Evolutionary conservation across 345 rosid genomes (phyloP).

Genomic region (Fremontodendron californicum): DNA sequence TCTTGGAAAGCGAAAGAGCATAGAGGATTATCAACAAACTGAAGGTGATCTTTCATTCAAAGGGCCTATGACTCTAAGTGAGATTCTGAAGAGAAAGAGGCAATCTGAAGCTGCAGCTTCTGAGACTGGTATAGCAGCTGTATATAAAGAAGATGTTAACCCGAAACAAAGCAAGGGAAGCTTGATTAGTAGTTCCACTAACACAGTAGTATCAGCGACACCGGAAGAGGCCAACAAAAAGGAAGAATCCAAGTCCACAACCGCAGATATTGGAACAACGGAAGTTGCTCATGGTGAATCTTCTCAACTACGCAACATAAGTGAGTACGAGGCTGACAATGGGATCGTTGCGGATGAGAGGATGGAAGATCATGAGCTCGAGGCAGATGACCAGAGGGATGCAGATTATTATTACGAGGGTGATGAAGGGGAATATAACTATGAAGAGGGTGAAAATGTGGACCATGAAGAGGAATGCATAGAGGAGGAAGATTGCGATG

Average conservation of each 20-base stretch:
- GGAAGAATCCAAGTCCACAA: conserved; percentile 36
- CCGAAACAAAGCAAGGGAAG: conserved; percentile 13
- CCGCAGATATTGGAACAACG: too few relatives aligned
- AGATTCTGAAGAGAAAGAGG: conserved; percentile 81
- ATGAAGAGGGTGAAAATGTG: conserved; percentile 64
- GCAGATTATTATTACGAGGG: conserved; percentile 48
- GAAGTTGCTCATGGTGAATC: conserved; percentile 31
- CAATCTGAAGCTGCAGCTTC: conserved; percentile 41
- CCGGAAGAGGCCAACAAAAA: conserved; percentile 22
- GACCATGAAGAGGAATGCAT: conserved; percentile 50
- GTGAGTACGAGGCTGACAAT: conserved; percentile 35
- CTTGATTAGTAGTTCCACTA: not conserved
- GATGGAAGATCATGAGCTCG: conserved; percentile 45
- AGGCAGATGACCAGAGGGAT: conserved; percentile 47
- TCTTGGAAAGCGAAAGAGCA: conserved; percentile 49
- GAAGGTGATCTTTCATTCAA: conserved; percentile 56
- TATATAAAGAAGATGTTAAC: conserved; percentile 16
- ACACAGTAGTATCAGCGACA: not conserved
- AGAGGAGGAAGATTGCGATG: conserved; percentile 65
- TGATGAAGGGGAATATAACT: conserved; percentile 64
- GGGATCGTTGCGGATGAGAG: conserved; percentile 39
- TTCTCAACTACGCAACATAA: conserved; percentile 22
- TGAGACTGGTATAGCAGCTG: conserved; percentile 21
- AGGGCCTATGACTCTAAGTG: conserved; percentile 83
- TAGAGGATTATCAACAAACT: conserved; percentile 40